Evolutionary conservation across 1,139 yeast genomes (phyloP).

Genomic region (Entelexis paramagnoliae): DNA sequence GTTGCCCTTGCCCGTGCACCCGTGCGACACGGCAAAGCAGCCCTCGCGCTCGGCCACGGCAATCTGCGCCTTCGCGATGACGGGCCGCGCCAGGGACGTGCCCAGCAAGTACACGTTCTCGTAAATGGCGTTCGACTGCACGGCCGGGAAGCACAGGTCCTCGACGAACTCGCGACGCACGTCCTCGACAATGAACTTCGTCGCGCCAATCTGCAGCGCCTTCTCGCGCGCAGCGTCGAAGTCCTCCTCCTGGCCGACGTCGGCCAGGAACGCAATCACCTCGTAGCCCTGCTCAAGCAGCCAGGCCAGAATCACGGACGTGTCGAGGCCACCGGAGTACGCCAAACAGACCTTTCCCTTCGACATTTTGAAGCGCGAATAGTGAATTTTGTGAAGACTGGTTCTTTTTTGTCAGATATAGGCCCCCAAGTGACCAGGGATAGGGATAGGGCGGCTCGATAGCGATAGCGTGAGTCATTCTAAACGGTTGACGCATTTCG

Average conservation of each 20-base stretch:
- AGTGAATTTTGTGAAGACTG: too few species aligned
- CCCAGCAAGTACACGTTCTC: constrained; percentile 94
- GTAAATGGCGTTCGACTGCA: constrained; percentile 92
- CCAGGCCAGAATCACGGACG: constrained; percentile 97
- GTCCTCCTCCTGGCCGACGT: constrained; percentile 98
- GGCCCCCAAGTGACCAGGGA: neutral
- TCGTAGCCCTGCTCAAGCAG: constrained; percentile 94
- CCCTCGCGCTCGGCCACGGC: constrained; percentile 94
- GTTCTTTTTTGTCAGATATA: neutral
- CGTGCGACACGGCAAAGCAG: constrained; percentile 96
- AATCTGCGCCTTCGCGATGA: constrained; percentile 95
- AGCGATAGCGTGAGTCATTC: constrained; percentile 3
- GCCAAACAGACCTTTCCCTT: constrained; percentile 99
- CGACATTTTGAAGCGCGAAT: constrained; percentile 68
- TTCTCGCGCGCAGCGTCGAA: constrained; percentile 94
- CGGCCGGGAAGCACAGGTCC: constrained; percentile 89
- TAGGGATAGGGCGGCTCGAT: constrained; percentile 7
- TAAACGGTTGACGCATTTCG: neutral
- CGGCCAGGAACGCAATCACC: constrained; percentile 94
- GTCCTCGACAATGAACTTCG: constrained; percentile 87
- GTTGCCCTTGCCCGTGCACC: constrained; percentile 99
- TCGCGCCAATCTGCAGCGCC: constrained; percentile 94
- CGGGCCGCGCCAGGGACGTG: constrained; percentile 96
- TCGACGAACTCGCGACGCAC: constrained; percentile 92
- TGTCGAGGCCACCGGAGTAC: constrained; percentile 97